Evolutionary conservation across 192 early-diverging fungal genomes (phyloP).

Genomic region (Allomyces arbusculus): DNA sequence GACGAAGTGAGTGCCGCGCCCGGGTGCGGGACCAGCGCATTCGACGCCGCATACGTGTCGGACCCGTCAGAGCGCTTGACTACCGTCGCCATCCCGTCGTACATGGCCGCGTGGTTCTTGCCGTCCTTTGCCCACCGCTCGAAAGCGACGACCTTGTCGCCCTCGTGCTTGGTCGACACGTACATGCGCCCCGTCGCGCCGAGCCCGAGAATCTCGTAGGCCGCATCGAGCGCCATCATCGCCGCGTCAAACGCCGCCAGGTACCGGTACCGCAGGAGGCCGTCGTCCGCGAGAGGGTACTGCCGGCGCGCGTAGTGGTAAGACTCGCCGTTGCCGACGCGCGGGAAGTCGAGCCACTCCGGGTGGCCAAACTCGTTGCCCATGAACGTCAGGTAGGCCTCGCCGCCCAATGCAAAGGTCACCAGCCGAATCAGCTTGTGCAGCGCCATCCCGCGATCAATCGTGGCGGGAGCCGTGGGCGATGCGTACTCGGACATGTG

Average conservation of each 20-base stretch:
- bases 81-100: no score
- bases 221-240: conserved; percentile 59
- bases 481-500: conserved; percentile 62
- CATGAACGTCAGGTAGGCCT: conserved; percentile 91
- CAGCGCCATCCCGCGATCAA: conserved; percentile 82
- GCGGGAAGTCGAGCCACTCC: conserved; percentile 97
- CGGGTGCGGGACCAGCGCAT: no score
- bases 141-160: conserved; percentile 81
- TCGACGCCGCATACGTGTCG: not conserved
- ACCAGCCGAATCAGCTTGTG: conserved; percentile 93
- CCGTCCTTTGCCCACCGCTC: conserved; percentile 30
- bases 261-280: conserved; percentile 75
- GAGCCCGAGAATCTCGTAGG: conserved; percentile 38
- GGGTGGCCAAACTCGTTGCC: conserved; percentile 98
- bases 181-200: conserved; percentile 18
- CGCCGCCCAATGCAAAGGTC: conserved; percentile 75
- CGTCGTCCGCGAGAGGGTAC: conserved; percentile 83
- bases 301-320: conserved; percentile 91
- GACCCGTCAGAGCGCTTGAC: not conserved
- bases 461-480: conserved; percentile 47
- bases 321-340: conserved; percentile 68
- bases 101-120: no score
- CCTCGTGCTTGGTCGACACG: conserved; percentile 72
- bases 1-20: conserved; percentile 10
- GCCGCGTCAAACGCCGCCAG: conserved; percentile 72